Evolutionary conservation across 352 stramenopile genomes (phyloP).

Genomic region (Saprolegnia diclina): DNA sequence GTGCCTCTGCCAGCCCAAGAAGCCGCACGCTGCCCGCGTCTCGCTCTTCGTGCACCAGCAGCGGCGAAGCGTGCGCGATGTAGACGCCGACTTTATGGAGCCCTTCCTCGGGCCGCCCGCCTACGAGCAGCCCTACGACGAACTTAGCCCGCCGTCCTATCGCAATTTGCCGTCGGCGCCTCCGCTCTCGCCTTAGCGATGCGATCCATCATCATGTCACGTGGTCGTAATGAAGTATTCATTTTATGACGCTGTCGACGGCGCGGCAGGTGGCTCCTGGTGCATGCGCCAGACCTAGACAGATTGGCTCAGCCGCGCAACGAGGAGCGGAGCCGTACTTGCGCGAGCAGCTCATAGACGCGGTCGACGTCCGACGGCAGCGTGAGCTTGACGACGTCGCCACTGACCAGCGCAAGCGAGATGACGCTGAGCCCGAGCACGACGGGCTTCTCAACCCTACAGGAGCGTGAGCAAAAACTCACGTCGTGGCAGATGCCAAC

Average conservation of each 20-base stretch:
- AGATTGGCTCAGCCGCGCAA: not conserved
- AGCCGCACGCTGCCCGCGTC: not conserved
- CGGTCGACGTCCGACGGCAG: slow-evolving; percentile 11
- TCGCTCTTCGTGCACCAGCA: not conserved
- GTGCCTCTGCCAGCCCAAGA: not conserved
- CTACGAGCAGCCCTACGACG: slow-evolving; percentile 37
- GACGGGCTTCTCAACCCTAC: slow-evolving; percentile 4
- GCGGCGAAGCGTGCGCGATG: not conserved
- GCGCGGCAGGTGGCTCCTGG: not conserved
- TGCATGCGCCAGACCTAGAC: not conserved
- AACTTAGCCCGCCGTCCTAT: slow-evolving; percentile 42
- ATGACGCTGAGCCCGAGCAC: slow-evolving; percentile 16
- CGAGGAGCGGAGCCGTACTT: not conserved
- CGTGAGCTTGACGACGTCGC: slow-evolving; percentile 2
- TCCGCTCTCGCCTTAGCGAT: slow-evolving; percentile 30
- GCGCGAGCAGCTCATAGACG: slow-evolving; percentile 10
- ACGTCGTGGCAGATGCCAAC: not conserved
- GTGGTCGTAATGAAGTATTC: not conserved
- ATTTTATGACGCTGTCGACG: not conserved
- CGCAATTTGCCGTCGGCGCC: slow-evolving; percentile 62
- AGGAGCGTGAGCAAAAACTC: not conserved
- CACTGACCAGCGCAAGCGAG: not conserved
- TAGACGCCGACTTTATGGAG: not conserved
- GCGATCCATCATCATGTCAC: not conserved
- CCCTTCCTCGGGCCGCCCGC: slow-evolving; percentile 27